A percentile compares a stretch with the other conserved stretches of the same genome.
These are phyloP conservation scores for Prunus mume DNA, from an alignment of 306 rosid species.

Conservation along the genomic window DNA sequence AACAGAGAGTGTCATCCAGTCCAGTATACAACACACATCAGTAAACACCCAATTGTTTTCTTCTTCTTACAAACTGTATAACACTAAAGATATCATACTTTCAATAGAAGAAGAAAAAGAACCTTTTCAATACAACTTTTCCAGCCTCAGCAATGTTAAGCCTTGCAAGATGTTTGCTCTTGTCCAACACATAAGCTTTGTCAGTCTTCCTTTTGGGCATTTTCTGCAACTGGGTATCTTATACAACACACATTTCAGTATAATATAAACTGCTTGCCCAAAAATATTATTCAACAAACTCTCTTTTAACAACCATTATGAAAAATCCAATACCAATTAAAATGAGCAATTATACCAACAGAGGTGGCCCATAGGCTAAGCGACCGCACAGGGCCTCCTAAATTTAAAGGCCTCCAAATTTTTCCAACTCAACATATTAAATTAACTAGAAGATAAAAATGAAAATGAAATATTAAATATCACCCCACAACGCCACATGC, in stretches of 20 bases:
- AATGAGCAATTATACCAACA: neutral
- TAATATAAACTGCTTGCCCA: neutral
- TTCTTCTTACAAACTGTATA: neutral
- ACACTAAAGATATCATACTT: neutral
- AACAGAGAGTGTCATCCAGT: neutral
- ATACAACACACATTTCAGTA: slow-evolving; percentile 37
- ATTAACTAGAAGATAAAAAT: no score
- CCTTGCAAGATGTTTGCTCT: slow-evolving; percentile 86
- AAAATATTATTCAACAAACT: neutral
- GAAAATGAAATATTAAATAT: no score
- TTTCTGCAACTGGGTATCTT: slow-evolving; percentile 95
- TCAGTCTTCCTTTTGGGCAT: slow-evolving; percentile 95
- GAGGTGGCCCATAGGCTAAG: no score
- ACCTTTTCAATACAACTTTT: slow-evolving; percentile 77
- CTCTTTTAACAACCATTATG: neutral
- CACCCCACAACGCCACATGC: no score
- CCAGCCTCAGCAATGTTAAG: slow-evolving; percentile 77
- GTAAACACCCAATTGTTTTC: neutral
- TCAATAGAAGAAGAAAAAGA: neutral
- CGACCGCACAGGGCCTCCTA: no score
- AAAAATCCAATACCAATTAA: neutral
- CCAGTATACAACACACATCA: neutral
- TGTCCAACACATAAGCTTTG: slow-evolving; percentile 76
- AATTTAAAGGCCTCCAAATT: no score
- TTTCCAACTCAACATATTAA: no score